A percentile compares a stretch with the other conserved stretches of the same genome.
Conservation (phyloP, 768 basidiomycete genomes). For the Suillus spraguei region DNA sequence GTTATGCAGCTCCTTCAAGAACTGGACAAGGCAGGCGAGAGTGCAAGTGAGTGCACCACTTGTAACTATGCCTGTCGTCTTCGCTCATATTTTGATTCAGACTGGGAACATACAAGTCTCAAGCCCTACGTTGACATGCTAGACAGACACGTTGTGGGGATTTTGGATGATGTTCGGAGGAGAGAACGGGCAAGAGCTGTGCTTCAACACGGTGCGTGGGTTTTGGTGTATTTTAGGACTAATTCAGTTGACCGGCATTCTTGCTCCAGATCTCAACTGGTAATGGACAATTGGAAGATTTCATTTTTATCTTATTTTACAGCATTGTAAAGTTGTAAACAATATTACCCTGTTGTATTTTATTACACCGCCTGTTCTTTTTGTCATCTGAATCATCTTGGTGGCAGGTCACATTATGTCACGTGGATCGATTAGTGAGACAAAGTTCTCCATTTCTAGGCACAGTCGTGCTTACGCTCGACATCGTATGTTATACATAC, state of each 20-base stretch:
- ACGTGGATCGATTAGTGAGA: not conserved
- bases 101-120: slow-evolving; percentile 87
- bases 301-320: slow-evolving; percentile 2
- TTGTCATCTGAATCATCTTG: not conserved
- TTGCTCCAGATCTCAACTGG: slow-evolving; percentile 28
- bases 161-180: slow-evolving; percentile 34
- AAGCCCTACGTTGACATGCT: slow-evolving; percentile 90
- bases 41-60: slow-evolving; percentile 43
- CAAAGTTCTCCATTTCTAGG: not conserved
- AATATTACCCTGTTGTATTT: slow-evolving; percentile 3
- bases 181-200: slow-evolving; percentile 18
- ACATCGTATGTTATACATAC: slow-evolving; percentile 3
- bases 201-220: slow-evolving; percentile 20
- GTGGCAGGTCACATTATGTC: not conserved
- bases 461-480: slow-evolving; percentile 4
- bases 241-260: not conserved
- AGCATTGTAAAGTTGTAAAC: not conserved
- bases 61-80: slow-evolving; percentile 1
- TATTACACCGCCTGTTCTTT: not conserved
- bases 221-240: not conserved
- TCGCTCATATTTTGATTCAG: slow-evolving; percentile 34
- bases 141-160: slow-evolving; percentile 60
- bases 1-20: slow-evolving; percentile 82
- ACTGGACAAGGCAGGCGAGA: slow-evolving; percentile 57
- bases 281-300: slow-evolving; percentile 14